Percentiles rank a stretch among this genome's conserved stretches.
phyloP scores from a whole-genome alignment of 2,329 filamentous ascomycete genomes.

The Phaeosphaeria sp. region DNA sequence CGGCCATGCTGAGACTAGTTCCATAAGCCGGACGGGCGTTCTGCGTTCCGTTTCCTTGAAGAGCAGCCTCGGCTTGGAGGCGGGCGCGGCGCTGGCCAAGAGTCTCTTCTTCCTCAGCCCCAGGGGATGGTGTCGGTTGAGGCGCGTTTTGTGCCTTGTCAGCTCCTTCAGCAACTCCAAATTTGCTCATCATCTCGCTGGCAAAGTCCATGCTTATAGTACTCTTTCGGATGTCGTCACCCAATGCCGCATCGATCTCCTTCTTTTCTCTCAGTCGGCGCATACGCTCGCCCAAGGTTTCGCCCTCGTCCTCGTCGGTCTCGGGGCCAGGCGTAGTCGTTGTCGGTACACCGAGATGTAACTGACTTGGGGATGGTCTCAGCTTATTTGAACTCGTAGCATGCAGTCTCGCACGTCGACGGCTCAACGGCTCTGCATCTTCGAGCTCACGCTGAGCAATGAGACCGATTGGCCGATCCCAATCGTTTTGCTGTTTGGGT shows the following conservation, averaged over 20 bases:
- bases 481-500: constrained; percentile 53
- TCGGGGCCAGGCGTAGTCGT: constrained; percentile 36
- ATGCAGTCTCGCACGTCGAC: constrained; percentile 75
- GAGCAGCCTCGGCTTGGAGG: constrained; percentile 73
- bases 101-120: constrained; percentile 69
- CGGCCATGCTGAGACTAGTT: constrained; percentile 63
- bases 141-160: constrained; percentile 23
- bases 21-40: constrained; percentile 44
- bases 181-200: constrained; percentile 66
- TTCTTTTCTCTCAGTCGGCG: constrained; percentile 68
- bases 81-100: constrained; percentile 77
- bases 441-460: constrained; percentile 85
- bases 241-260: constrained; percentile 53
- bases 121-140: constrained; percentile 31
- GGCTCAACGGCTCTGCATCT: constrained; percentile 88
- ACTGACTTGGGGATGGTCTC: constrained; percentile 33
- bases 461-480: constrained; percentile 71
- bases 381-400: constrained; percentile 59
- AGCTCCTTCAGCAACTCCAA: constrained; percentile 34
- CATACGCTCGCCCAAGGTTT: constrained; percentile 72
- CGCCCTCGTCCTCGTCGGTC: constrained; percentile 55
- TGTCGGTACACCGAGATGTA: constrained; percentile 34
- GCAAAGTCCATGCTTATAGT: constrained; percentile 72
- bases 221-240: constrained; percentile 47
- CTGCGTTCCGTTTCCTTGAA: constrained; percentile 44